Conservation (phyloP, 2,329 filamentous ascomycete species). For the Rhynchosporium secalis region DNA sequence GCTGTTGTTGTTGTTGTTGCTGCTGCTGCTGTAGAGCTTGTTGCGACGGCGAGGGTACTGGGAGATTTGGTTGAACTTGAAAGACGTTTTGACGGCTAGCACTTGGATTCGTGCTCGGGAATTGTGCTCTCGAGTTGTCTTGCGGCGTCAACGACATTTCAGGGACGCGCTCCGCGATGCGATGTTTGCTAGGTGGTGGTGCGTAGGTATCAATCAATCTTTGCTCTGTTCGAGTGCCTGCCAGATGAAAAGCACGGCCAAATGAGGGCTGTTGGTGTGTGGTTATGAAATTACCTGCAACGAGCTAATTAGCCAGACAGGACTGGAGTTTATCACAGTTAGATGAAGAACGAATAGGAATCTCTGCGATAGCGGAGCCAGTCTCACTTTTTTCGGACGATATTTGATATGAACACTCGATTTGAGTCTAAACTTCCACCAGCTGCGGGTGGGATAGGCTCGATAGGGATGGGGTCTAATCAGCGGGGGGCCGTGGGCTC, state of each 20-base stretch:
- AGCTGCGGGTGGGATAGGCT: no score
- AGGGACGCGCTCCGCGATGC: constrained; percentile 10
- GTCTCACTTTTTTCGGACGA: no score
- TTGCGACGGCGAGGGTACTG: constrained; percentile 34
- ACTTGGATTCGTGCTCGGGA: constrained; percentile 26
- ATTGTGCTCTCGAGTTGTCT: constrained; percentile 32
- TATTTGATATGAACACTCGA: no score
- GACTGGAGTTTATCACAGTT: neutral
- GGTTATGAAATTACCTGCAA: constrained; percentile 11
- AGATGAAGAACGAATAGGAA: no score
- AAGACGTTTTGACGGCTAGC: constrained; percentile 31
- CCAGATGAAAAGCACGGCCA: constrained; percentile 6
- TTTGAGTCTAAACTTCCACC: no score
- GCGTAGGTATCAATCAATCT: constrained; percentile 16
- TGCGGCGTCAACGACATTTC: constrained; percentile 38
- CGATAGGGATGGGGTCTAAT: no score
- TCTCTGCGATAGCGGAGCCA: neutral
- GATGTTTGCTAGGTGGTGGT: constrained; percentile 11
- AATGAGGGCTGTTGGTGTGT: constrained; percentile 14
- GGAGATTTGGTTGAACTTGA: constrained; percentile 30
- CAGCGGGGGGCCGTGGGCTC: no score
- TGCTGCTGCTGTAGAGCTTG: constrained; percentile 20
- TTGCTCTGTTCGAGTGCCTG: neutral
- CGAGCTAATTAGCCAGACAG: neutral
- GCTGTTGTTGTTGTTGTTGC: constrained; percentile 24